Evolutionary conservation across 768 basidiomycete genomes (phyloP).

Genomic region (Psilocybe tampanensis): DNA sequence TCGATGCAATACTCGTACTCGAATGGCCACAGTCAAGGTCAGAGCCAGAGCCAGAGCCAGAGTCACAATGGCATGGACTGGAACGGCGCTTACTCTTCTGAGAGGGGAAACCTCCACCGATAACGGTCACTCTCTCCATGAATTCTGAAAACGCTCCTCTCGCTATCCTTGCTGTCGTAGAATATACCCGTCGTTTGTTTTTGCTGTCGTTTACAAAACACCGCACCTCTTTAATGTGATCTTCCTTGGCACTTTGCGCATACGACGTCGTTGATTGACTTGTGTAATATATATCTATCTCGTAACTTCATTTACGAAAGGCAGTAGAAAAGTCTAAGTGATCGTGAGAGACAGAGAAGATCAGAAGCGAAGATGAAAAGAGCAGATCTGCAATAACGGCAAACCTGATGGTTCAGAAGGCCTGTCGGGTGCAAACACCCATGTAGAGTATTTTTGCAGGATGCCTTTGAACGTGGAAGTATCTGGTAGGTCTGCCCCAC

Average conservation of each 20-base stretch:
- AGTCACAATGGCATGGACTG: slow-evolving; percentile 54
- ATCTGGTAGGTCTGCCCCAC: background rate
- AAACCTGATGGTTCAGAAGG: slow-evolving; percentile 12
- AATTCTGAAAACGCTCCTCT: background rate
- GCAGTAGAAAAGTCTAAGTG: slow-evolving; percentile 25
- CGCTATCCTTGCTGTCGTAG: slow-evolving; percentile 16
- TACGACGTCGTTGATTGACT: slow-evolving; percentile 17
- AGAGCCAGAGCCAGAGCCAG: slow-evolving; percentile 29
- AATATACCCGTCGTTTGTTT: slow-evolving; percentile 11
- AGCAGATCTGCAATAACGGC: slow-evolving; percentile 29
- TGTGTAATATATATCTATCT: slow-evolving; percentile 10
- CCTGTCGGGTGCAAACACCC: background rate
- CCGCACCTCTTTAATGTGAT: background rate
- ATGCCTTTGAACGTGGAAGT: background rate
- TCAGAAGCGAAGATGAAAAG: slow-evolving; percentile 18
- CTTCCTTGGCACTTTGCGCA: slow-evolving; percentile 8
- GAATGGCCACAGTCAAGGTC: slow-evolving; percentile 26
- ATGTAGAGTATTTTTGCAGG: slow-evolving; percentile 4
- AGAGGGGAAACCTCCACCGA: slow-evolving; percentile 63
- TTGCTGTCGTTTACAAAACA: background rate
- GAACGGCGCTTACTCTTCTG: slow-evolving; percentile 63
- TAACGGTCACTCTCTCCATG: slow-evolving; percentile 29
- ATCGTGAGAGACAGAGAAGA: slow-evolving; percentile 32
- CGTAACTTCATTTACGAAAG: slow-evolving; percentile 21
- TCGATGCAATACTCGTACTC: slow-evolving; percentile 54